Conservation (phyloP, 768 basidiomycete species). For the Lentinula sp. region DNA sequence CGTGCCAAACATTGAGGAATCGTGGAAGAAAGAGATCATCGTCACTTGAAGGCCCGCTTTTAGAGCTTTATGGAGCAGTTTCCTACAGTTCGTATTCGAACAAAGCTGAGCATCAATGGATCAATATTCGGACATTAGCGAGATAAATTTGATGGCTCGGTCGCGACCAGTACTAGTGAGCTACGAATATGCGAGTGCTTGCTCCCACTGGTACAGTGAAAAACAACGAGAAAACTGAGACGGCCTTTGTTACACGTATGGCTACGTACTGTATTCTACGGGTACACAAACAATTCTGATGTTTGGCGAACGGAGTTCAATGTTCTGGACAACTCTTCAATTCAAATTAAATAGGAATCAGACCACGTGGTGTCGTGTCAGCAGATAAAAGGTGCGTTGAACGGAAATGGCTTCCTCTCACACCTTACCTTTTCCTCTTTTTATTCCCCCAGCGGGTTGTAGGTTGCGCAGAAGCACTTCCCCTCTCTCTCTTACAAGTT, state of each 20-base stretch:
- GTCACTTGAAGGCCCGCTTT: not conserved
- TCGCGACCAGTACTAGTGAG: too few relatives aligned
- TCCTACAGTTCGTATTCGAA: not conserved
- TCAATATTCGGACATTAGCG: not conserved
- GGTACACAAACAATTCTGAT: too few relatives aligned
- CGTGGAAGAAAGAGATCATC: not conserved
- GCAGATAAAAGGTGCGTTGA: conserved; percentile 23
- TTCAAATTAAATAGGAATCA: conserved; percentile 21
- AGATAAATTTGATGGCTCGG: not conserved
- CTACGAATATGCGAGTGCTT: too few relatives aligned
- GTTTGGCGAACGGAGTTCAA: conserved; percentile 6
- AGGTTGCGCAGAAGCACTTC: conserved; percentile 51
- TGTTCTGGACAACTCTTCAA: not conserved
- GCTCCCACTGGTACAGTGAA: too few relatives aligned
- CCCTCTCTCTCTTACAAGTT: conserved; percentile 58
- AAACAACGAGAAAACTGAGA: too few relatives aligned
- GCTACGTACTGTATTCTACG: too few relatives aligned
- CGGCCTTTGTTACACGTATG: too few relatives aligned
- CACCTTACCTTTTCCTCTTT: conserved; percentile 54
- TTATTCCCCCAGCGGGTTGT: conserved; percentile 40
- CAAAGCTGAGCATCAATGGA: not conserved
- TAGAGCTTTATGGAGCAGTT: not conserved
- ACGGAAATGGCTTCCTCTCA: conserved; percentile 29
- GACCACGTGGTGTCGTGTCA: conserved; percentile 30
- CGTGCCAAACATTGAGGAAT: conserved; percentile 15